These are phyloP conservation scores for Plasmodium coatneyi DNA, from an alignment of 169 alveolate genomes.

Conservation along the genomic window DNA sequence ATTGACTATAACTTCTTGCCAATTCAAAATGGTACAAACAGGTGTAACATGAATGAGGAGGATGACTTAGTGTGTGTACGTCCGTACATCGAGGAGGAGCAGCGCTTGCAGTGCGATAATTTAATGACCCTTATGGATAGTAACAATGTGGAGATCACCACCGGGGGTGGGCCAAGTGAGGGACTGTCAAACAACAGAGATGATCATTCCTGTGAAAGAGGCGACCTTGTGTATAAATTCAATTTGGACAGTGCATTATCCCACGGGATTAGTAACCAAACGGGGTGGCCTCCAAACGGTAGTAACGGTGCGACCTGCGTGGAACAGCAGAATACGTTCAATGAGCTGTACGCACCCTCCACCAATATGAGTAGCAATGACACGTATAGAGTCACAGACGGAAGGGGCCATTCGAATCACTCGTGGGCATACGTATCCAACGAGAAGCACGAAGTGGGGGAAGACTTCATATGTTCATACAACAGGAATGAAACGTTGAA, in stretches of 20 bases:
- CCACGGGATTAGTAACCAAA: background rate
- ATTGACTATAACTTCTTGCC: constrained; percentile 15
- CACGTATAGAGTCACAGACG: background rate
- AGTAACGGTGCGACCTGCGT: background rate
- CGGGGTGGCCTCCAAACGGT: background rate
- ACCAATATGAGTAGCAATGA: background rate
- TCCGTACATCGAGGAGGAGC: constrained; percentile 21
- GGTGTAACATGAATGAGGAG: constrained; percentile 38
- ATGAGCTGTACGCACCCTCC: background rate
- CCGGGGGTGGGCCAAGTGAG: background rate
- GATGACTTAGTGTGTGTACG: constrained; percentile 49
- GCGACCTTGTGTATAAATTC: constrained; percentile 9
- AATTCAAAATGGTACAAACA: constrained; percentile 18
- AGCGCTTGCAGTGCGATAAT: constrained; percentile 2
- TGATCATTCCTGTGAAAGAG: background rate
- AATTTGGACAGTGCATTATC: constrained; percentile 1
- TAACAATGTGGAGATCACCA: background rate
- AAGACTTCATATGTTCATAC: constrained; percentile 34
- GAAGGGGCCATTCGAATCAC: background rate
- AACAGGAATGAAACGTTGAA: constrained; percentile 19
- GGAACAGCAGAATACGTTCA: background rate
- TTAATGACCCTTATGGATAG: constrained; percentile 34
- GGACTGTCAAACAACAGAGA: background rate
- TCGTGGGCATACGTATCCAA: constrained; percentile 58
- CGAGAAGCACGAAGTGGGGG: constrained; percentile 50